phyloP scores from a whole-genome alignment of 2,329 filamentous ascomycete genomes.

The Trichoderma breve region DNA sequence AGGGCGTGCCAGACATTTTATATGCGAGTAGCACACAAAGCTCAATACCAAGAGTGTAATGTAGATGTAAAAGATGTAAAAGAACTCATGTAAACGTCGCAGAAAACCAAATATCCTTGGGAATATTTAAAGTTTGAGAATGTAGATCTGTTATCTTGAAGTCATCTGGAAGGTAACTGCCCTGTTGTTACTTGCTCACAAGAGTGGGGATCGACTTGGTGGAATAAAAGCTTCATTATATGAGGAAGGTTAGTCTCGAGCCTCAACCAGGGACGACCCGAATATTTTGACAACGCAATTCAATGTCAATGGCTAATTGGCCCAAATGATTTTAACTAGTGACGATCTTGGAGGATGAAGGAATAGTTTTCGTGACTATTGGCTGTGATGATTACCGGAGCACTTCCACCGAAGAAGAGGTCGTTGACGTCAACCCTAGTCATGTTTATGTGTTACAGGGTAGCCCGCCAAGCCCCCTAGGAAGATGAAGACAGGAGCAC shows the following conservation, averaged over 20 bases:
- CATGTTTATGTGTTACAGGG: neutral
- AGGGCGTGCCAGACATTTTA: neutral
- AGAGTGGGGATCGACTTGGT: neutral
- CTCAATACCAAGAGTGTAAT: neutral
- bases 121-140: neutral
- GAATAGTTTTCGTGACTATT: neutral
- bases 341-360: neutral
- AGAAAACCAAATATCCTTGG: neutral
- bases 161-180: neutral
- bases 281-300: neutral
- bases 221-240: neutral
- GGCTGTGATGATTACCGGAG: neutral
- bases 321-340: neutral
- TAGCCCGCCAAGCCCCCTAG: neutral
- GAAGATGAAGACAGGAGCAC: neutral
- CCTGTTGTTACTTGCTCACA: neutral
- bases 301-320: neutral
- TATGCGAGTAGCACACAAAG: neutral
- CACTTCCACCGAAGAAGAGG: neutral
- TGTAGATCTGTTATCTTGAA: neutral
- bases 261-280: neutral
- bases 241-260: neutral
- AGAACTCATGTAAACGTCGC: neutral
- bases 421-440: neutral
- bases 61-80: neutral